Base-by-base conservation (phyloP, 768 basidiomycete species). In the Austroboletus festivus region DNA sequence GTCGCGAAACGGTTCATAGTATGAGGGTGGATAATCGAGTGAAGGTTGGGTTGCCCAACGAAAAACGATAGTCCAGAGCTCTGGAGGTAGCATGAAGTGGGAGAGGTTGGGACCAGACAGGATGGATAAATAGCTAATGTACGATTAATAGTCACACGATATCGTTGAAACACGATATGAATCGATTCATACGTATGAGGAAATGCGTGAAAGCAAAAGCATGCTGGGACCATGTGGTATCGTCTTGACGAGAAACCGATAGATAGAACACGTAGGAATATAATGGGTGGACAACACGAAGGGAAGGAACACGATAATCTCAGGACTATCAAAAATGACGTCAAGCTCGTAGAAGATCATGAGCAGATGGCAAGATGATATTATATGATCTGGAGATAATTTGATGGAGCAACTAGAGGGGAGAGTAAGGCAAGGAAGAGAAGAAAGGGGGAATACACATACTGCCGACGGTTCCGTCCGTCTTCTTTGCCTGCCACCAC, bases 401-500 rank as follows among this genome's bases (percentile, higher is more conserved):
- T 90, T 54, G 89, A 89, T 48, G 88, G 88, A 46, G 86, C 87
- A 64, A 90, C 87, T 90, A 64, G 46, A 42, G 44, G 48, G 21
- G 42, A 43, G 51, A 38, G 45, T 59, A 35, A 62, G 48, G 23
- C 26, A 52, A 42, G 18, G 44, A 23, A 38, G 7, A 16, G 15
- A 31, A 33, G 16, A 11, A 35, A 38, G 40, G n/a, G 13, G 31
- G 31, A 45, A 1, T 24, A 3, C 1, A 83, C 89, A 70, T 65
- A 90, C 89, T 91, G 73, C 89, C 89, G 55, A 81, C 61, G 38
- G 73, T 64, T 44, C 89, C 91, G 63, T 93, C 91, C 16, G 75
- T 58, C 69, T 87, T 93, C 61, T 71, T 83, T 30, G 89, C 87
- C 61, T 90, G 89, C 91, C 91, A 93, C 91, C 91, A 92, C 63